A percentile compares a stretch with the other conserved stretches of the same genome.
Conservation (phyloP, 441 rosid species). For the Metrosideros polymorpha region DNA sequence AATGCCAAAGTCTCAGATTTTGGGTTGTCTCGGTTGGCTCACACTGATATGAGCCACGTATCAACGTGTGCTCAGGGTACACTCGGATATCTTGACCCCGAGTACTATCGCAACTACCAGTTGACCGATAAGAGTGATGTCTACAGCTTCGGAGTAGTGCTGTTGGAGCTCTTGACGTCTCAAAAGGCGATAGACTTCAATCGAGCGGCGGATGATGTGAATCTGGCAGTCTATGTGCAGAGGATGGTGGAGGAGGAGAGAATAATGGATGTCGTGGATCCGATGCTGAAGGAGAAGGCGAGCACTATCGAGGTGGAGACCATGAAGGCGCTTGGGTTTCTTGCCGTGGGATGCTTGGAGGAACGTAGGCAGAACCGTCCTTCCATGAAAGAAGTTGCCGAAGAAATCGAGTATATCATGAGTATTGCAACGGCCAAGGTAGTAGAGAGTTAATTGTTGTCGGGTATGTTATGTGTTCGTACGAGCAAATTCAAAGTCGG, state of each 20-base stretch:
- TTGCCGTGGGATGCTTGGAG: slow-evolving; percentile 33
- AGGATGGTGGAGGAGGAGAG: slow-evolving; percentile 32
- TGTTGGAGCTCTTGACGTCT: slow-evolving; percentile 43
- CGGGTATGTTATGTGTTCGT: no score
- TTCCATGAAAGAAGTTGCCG: slow-evolving; percentile 38
- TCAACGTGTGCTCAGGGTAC: slow-evolving; percentile 62
- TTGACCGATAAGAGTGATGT: slow-evolving; percentile 52
- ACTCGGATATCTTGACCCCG: slow-evolving; percentile 41
- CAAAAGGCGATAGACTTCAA: slow-evolving; percentile 42
- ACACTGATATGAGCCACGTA: slow-evolving; percentile 39
- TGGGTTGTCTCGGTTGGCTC: slow-evolving; percentile 44
- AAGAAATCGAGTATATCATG: slow-evolving; percentile 37
- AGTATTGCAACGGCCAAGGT: slow-evolving; percentile 9
- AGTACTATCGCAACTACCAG: slow-evolving; percentile 42
- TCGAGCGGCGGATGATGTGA: slow-evolving; percentile 41
- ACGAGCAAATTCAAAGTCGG: no score
- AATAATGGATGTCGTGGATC: no score
- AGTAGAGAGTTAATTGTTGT: neutral
- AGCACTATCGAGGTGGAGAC: no score
- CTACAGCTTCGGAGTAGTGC: slow-evolving; percentile 47
- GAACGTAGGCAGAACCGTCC: slow-evolving; percentile 49
- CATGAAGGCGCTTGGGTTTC: slow-evolving; percentile 28
- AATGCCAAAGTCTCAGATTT: slow-evolving; percentile 47
- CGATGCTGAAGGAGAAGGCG: no score
- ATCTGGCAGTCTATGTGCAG: slow-evolving; percentile 32